These are phyloP conservation scores for Coniochaeta sp. DNA, from an alignment of 2,329 filamentous ascomycete species.

Conservation along the genomic window DNA sequence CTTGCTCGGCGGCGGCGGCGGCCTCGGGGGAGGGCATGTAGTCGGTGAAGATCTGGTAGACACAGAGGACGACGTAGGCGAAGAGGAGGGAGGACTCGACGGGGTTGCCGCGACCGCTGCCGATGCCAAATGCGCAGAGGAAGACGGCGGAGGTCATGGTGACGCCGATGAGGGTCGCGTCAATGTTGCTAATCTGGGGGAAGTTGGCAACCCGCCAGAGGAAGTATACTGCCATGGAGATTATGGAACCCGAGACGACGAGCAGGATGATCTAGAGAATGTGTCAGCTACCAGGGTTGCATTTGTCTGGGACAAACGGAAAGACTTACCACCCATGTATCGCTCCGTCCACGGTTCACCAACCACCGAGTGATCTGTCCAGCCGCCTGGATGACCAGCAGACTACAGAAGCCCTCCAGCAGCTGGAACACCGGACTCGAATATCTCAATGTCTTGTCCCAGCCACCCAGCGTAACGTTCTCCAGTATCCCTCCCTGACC, in stretches of 20 bases:
- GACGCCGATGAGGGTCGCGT: slow-evolving; percentile 86
- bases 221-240: slow-evolving; percentile 92
- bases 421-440: slow-evolving; percentile 93
- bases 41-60: slow-evolving; percentile 99
- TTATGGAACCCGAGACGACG: slow-evolving; percentile 80
- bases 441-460: slow-evolving; percentile 84
- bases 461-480: slow-evolving; percentile 70
- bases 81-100: slow-evolving; percentile 94
- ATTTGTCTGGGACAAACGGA: neutral
- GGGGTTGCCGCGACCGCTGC: slow-evolving; percentile 86
- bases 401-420: slow-evolving; percentile 90
- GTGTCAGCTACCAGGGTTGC: slow-evolving; percentile 23
- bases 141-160: slow-evolving; percentile 91
- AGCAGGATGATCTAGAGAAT: slow-evolving; percentile 74
- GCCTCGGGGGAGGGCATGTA: slow-evolving; percentile 75
- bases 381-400: slow-evolving; percentile 89
- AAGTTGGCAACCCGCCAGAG: slow-evolving; percentile 93
- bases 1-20: slow-evolving; percentile 43
- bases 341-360: slow-evolving; percentile 85
- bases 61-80: slow-evolving; percentile 94
- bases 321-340: slow-evolving; percentile 83
- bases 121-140: slow-evolving; percentile 87
- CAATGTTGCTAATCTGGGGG: slow-evolving; percentile 84
- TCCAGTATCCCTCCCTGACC: slow-evolving; percentile 80
- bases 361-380: slow-evolving; percentile 94